These are phyloP conservation scores for Lachnum nothofagi DNA, from an alignment of 2,329 filamentous ascomycete species.

Conservation along the genomic window DNA sequence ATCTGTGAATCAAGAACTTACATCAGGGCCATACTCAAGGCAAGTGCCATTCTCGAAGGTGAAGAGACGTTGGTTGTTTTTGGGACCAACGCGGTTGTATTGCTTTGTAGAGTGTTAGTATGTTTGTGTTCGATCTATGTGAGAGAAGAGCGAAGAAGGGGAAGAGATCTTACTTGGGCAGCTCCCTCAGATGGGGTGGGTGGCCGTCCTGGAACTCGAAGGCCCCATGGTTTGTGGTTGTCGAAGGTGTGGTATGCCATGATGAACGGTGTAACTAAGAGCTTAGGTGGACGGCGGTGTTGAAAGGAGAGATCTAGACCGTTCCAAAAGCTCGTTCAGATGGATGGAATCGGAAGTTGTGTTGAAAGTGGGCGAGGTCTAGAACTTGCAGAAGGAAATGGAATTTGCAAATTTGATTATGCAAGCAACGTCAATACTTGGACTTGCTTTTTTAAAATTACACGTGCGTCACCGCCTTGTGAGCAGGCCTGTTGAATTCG, in stretches of 20 bases:
- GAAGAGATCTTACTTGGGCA: slow-evolving; percentile 21
- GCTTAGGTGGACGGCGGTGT: too few species aligned
- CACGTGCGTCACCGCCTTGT: too few species aligned
- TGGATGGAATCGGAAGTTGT: too few species aligned
- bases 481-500: too few species aligned
- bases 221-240: slow-evolving; percentile 19
- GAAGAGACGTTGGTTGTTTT: slow-evolving; percentile 5
- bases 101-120: slow-evolving; percentile 4
- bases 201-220: slow-evolving; percentile 24
- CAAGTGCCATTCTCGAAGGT: slow-evolving; percentile 23
- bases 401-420: too few species aligned
- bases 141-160: neutral
- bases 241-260: neutral
- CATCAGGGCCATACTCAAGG: slow-evolving; percentile 20
- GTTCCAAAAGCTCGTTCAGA: too few species aligned
- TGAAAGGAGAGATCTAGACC: too few species aligned
- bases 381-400: too few species aligned
- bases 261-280: too few species aligned
- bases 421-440: too few species aligned
- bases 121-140: neutral
- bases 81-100: slow-evolving; percentile 16
- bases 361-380: too few species aligned
- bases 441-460: too few species aligned
- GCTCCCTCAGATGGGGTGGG: slow-evolving; percentile 25
- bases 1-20: slow-evolving; percentile 7